Conservation (phyloP, 2,329 filamentous ascomycete genomes). For the Emmonsiellopsis sp. region DNA sequence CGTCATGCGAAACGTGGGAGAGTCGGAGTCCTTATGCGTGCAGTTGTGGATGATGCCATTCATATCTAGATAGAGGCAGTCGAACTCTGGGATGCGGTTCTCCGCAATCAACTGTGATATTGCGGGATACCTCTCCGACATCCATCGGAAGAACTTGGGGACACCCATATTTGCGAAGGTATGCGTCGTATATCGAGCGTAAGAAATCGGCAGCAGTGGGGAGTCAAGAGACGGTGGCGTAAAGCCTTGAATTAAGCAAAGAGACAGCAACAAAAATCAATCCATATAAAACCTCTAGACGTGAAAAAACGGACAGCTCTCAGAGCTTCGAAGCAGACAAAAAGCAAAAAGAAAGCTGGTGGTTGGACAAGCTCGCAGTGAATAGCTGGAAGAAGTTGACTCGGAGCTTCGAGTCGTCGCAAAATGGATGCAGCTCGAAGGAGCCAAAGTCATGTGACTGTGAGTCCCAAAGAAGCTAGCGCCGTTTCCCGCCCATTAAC, state of each 20-base stretch:
- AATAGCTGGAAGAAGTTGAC: constrained; percentile 1
- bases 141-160: constrained; percentile 93
- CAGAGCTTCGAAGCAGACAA: constrained; percentile 8
- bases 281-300: constrained; percentile 10
- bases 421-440: not conserved
- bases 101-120: constrained; percentile 98
- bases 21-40: constrained; percentile 92
- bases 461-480: not conserved
- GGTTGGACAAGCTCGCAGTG: constrained; percentile 6
- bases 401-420: constrained; percentile 8
- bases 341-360: constrained; percentile 10
- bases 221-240: not conserved
- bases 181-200: not conserved
- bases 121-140: constrained; percentile 96
- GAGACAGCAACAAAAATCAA: constrained; percentile 11
- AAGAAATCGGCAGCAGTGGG: not conserved
- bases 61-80: constrained; percentile 84
- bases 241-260: not conserved
- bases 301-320: not conserved
- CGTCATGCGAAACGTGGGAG: constrained; percentile 81
- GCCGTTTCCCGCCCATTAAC: not conserved
- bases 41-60: constrained; percentile 99
- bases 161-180: constrained; percentile 50
- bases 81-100: constrained; percentile 98
- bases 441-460: not conserved